Base-by-base conservation (phyloP, 1,284 basidiomycete species). In the Pascua guehoae region DNA sequence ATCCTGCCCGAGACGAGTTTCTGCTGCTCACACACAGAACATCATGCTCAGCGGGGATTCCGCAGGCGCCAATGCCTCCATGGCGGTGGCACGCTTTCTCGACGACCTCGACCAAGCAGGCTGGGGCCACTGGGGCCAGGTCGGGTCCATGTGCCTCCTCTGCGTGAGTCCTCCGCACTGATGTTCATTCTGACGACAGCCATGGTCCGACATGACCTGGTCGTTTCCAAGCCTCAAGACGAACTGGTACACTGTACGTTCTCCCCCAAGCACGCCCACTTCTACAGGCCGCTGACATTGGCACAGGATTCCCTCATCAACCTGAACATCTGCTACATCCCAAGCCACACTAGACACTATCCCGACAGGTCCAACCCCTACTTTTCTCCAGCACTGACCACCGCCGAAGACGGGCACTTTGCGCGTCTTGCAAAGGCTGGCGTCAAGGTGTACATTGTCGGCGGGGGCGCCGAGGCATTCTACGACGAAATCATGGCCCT, bases 81-180 rank as follows among this genome's bases (percentile, higher is more conserved):
- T 61, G 41, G 51, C 50, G 4, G 56, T 61, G 41, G 41, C 51
- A 40, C 53, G 60, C 1, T 61, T 58, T 39, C 53, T 61, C 15
- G 60, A 61, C 32, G 60, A 54, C 1, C 51, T 61, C 37, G n/a
- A 38, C 4, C 43, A 54, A 16, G 36, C n/a, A 7, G 54, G 57
- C n/a, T 56, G 43, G 24, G 39, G 7, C 24, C 24, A 41, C 40
- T 49, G 48, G 37, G 58, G 58, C 12, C 48, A 49, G 41, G 47
- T 40, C 14, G 41, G 47, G 17, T 39, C 41, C 5, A 16, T 54
- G 36, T 48, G 41, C 17, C 53, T 54, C 4, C 53, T 44, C 47
- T 54, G 47, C n/a, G 53, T 54, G 17, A 54, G 47, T 12, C 24
- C 12, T 8, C 5, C 17, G 4, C 8, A 12, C 12, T 15, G 14